These are phyloP conservation scores for Candida dubliniensis DNA, from an alignment of 1,139 yeast species.

Conservation along the genomic window DNA sequence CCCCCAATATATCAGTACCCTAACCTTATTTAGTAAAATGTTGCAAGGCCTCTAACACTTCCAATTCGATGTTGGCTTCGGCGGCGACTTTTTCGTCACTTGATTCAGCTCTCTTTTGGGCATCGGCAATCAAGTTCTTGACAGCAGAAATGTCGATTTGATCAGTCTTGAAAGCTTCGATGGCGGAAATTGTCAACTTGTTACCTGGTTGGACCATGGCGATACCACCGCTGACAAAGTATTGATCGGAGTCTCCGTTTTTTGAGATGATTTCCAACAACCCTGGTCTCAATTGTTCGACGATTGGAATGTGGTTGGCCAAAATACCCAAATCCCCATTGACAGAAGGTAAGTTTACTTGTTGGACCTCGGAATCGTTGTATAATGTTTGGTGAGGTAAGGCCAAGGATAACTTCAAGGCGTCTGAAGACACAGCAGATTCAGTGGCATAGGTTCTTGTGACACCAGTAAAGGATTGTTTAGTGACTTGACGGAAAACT, in stretches of 20 bases:
- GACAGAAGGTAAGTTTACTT: conserved; percentile 94
- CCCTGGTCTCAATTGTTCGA: conserved; percentile 97
- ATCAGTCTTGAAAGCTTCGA: conserved; percentile 93
- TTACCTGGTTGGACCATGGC: conserved; percentile 97
- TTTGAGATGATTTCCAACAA: conserved; percentile 86
- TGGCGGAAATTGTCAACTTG: conserved; percentile 85
- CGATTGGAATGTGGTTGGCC: conserved; percentile 97
- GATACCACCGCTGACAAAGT: conserved; percentile 94
- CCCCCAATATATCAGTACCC: too few species aligned
- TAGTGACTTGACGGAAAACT: conserved; percentile 64
- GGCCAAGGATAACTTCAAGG: conserved; percentile 84
- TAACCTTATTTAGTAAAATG: conserved; percentile 82
- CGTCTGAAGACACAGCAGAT: conserved; percentile 68
- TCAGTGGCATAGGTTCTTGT: conserved; percentile 92
- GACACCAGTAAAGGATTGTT: conserved; percentile 60
- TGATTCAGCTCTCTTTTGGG: conserved; percentile 86
- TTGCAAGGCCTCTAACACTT: conserved; percentile 92
- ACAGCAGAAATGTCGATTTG: conserved; percentile 82
- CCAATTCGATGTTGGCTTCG: conserved; percentile 93
- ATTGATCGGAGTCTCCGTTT: conserved; percentile 72
- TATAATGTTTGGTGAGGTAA: conserved; percentile 78
- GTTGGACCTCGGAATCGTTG: conserved; percentile 59
- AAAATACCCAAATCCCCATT: conserved; percentile 97
- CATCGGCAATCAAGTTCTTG: conserved; percentile 83
- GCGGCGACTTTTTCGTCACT: conserved; percentile 88